Evolutionary conservation across 148 eudicot genomes (phyloP), one percentile per base, ranked within the genome.

Genomic region (Heliosperma pusillum): DNA sequence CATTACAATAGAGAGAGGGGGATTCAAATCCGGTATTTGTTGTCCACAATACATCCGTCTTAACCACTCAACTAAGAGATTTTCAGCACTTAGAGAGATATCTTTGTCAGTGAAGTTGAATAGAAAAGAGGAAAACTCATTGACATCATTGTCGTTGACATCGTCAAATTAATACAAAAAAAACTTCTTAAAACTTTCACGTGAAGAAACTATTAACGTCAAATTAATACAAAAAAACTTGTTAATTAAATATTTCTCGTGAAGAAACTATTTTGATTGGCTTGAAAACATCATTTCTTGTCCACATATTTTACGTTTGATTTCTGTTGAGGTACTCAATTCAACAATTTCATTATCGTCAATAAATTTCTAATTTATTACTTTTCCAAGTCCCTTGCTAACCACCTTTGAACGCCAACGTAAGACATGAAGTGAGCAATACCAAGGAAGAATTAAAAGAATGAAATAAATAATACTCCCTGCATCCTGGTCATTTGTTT

Each of bases 351-450:
- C n/a, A n/a, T n/a, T n/a, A n/a, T n/a, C n/a, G n/a, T n/a, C n/a
- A n/a, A n/a, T n/a, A n/a, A n/a, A n/a, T n/a, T n/a, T n/a, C n/a
- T n/a, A n/a, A n/a, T n/a, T n/a, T n/a, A n/a, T n/a, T n/a, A n/a
- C n/a, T n/a, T 61, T 61, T 10, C 65, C 2, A 11, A 20, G 3
- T 6, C 22, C 20, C 25, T 22, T 10, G 4, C 30, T 61, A 61
- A 13, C 65, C 1, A 61, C 30, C 6, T 24, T 22, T 61, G 11
- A 36, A 61, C 33, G 5, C 33, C 66, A 61, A 61, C 66, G 66
- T 61, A 61, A 61, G 66, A 61, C 33, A 61, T 61, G 66, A 61
- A 61, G 66, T 26, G 33, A 26, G 13, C 66, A 11, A 11, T 26
- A 24, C n/a, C 22, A 55, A 55, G 19, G 19, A 8, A 27, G 11